Base-by-base conservation (phyloP, 2,329 filamentous ascomycete genomes). In the Lithohypha guttulata region DNA sequence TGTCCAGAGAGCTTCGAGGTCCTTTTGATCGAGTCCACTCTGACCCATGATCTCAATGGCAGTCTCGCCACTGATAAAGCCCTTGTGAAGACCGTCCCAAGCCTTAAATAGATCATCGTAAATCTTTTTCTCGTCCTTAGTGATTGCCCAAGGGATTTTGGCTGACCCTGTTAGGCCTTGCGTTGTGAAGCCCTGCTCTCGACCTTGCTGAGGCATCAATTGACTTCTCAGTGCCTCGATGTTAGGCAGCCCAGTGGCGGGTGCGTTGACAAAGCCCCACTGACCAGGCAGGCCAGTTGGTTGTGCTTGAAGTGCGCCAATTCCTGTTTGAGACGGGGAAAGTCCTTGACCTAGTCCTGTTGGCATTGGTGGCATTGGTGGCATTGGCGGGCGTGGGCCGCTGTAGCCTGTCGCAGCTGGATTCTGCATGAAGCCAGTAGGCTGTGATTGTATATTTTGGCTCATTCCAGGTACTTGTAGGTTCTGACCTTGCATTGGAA, bases 1-100 rank as follows among this genome's bases (percentile, higher is more conserved):
- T 7, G 91, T 96, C 91, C 91, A 98, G 35, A 96, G 79, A 21
- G 81, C 75, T 61, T 96, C 91, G 25, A 98, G 67, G 51, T 96
- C 91, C 18, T 80, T 69, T 61, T 93, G 93, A 33, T 91, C 84
- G 20, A 98, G 67, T 28, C 91, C 91, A 65, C 87, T 95, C 59
- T 98, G 91, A 6, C 87, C 84, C 59, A 98, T 89, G 44, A 98
- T 93, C 61, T 98, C 91, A 55, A 96, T 91, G 10, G 91, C 89
- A 52, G 91, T 85, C 51, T 84, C 83, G 37, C 91, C 91, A 32
- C 79, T 82, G 55, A 98, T 93, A 54, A 80, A 94, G 0, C 91
- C 91, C 60, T 93, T 95, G 47, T 79, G 76, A 47, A 98, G 76
- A 2, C 91, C 91, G 63, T 98, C 91, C 91, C 91, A 98, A 4